phyloP scores from a whole-genome alignment of 2,329 filamentous ascomycete genomes.

The Colletotrichum cuscutae region DNA sequence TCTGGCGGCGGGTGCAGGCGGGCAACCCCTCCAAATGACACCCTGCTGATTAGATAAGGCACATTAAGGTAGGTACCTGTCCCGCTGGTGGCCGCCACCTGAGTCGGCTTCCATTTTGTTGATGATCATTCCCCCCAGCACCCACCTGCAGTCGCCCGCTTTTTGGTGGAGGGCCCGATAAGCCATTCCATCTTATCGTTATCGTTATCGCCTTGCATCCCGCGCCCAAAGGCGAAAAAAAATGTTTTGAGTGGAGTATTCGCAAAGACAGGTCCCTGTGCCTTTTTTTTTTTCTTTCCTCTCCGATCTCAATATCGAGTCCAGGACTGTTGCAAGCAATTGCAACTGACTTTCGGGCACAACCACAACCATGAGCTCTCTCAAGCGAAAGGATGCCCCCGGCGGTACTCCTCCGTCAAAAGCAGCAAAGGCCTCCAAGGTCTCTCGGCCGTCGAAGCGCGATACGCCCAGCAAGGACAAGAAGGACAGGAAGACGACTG shows the following conservation, averaged over 20 bases:
- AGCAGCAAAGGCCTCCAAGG: conserved; percentile 56
- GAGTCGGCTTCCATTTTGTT: background rate
- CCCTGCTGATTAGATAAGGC: conserved; percentile 22
- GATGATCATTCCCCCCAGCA: background rate
- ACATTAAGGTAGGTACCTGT: too few species aligned
- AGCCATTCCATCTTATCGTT: conserved; percentile 22
- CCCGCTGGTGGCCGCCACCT: background rate
- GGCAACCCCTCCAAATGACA: background rate
- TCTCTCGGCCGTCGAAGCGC: conserved; percentile 60
- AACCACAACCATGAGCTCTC: conserved; percentile 59
- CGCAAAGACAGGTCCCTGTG: conserved; percentile 25
- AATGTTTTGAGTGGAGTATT: conserved; percentile 27
- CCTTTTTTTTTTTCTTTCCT: conserved; percentile 20
- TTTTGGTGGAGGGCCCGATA: background rate
- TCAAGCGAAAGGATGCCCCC: conserved; percentile 69
- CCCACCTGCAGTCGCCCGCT: background rate
- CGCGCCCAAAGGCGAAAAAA: conserved; percentile 28
- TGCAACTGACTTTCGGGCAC: conserved; percentile 27
- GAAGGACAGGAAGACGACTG: conserved; percentile 46
- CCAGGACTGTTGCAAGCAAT: conserved; percentile 32
- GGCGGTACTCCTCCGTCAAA: conserved; percentile 61
- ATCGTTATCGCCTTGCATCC: conserved; percentile 27
- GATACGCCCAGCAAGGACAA: conserved; percentile 47
- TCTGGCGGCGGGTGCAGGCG: background rate
- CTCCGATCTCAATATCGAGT: conserved; percentile 18